Evolutionary conservation across 768 basidiomycete genomes (phyloP).

Genomic region (Exsudoporus frostii): DNA sequence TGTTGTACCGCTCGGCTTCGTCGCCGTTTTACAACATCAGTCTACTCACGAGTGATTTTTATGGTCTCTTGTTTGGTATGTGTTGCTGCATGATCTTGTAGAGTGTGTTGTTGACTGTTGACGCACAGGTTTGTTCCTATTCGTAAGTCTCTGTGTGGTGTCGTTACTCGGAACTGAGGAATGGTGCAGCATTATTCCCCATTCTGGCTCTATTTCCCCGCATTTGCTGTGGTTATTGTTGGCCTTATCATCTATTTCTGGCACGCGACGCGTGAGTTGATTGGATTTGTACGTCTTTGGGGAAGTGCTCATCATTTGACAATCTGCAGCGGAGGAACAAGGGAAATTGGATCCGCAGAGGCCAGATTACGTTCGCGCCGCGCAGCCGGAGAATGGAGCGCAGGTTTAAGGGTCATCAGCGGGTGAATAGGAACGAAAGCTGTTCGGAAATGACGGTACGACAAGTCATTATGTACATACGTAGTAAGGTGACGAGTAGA

Average conservation of each 20-base stretch:
- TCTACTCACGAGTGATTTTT: constrained; percentile 85
- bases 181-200: constrained; percentile 65
- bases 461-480: neutral
- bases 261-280: constrained; percentile 69
- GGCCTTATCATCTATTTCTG: constrained; percentile 87
- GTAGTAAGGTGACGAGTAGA: neutral
- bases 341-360: constrained; percentile 57
- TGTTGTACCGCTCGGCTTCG: constrained; percentile 82
- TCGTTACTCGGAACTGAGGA: neutral
- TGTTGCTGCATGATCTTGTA: neutral
- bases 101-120: constrained; percentile 4
- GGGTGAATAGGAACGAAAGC: too few species aligned
- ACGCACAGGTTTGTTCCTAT: constrained; percentile 46
- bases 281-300: neutral
- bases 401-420: constrained; percentile 12
- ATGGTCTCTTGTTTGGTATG: constrained; percentile 71
- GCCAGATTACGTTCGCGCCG: constrained; percentile 53
- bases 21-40: constrained; percentile 85
- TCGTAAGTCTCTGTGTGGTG: constrained; percentile 35
- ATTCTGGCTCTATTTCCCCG: constrained; percentile 86
- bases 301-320: constrained; percentile 5
- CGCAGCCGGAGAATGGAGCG: constrained; percentile 15
- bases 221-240: constrained; percentile 64
- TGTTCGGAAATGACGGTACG: neutral
- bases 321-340: constrained; percentile 63